A percentile compares a stretch with the other conserved stretches of the same genome.
These are phyloP conservation scores for Suaeda aralocaspica DNA, from an alignment of 148 eudicot genomes.

Conservation along the genomic window DNA sequence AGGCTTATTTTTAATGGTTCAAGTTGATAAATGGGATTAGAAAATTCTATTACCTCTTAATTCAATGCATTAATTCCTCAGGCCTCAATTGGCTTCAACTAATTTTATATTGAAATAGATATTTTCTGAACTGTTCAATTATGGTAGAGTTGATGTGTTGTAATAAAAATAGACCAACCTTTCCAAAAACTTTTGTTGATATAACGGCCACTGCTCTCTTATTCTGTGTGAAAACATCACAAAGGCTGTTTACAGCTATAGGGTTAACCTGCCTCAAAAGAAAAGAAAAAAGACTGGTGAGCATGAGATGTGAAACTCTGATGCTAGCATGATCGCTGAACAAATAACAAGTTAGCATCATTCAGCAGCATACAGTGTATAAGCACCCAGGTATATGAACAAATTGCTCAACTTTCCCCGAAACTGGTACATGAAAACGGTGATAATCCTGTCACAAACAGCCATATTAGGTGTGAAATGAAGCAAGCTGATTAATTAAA, in stretches of 20 bases:
- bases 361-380: constrained; percentile 58
- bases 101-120: neutral
- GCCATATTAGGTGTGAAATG: neutral
- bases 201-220: constrained; percentile 77
- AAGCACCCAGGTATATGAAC: constrained; percentile 75
- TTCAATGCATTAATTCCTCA: neutral
- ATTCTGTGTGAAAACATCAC: constrained; percentile 90
- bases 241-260: constrained; percentile 94
- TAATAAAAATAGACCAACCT: constrained; percentile 52
- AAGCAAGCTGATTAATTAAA: neutral
- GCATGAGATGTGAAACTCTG: constrained; percentile 9
- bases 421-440: constrained; percentile 89
- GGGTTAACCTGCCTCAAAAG: constrained; percentile 70
- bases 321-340: constrained; percentile 8
- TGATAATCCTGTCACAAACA: constrained; percentile 80
- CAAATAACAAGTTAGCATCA: neutral
- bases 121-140: neutral
- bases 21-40: neutral
- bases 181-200: constrained; percentile 77
- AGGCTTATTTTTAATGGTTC: too few species aligned
- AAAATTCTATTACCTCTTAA: neutral
- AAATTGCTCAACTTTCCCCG: constrained; percentile 74
- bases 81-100: neutral
- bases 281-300: neutral
- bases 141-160: too few species aligned